phyloP scores from a whole-genome alignment of 805 yeast genomes.

The Hermanozyma aechmeae region DNA sequence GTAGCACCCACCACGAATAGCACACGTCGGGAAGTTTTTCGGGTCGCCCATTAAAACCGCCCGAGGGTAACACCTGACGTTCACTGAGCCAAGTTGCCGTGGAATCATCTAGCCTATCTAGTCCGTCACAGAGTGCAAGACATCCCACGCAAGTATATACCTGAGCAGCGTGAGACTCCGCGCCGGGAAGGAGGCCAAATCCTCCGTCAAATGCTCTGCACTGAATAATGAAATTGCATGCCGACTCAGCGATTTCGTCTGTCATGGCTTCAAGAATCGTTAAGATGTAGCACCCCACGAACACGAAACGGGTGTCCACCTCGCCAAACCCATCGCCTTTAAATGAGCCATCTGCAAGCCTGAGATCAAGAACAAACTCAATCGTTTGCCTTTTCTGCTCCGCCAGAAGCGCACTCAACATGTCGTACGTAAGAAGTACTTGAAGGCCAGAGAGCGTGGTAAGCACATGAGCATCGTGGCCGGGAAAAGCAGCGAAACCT shows the following conservation, averaged over 20 bases:
- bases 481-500: conserved; percentile 85
- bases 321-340: conserved; percentile 91
- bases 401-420: conserved; percentile 35
- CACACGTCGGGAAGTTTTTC: conserved; percentile 97
- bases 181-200: conserved; percentile 88
- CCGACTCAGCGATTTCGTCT: conserved; percentile 45
- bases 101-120: conserved; percentile 38
- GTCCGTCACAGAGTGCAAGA: conserved; percentile 33
- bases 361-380: conserved; percentile 30
- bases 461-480: conserved; percentile 81
- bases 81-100: conserved; percentile 86
- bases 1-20: conserved; percentile 95
- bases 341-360: conserved; percentile 60
- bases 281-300: conserved; percentile 68
- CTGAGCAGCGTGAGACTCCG: conserved; percentile 92
- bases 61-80: conserved; percentile 65
- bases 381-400: conserved; percentile 17
- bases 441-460: conserved; percentile 86
- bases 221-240: conserved; percentile 51
- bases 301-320: conserved; percentile 84
- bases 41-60: conserved; percentile 95
- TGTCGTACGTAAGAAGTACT: conserved; percentile 51
- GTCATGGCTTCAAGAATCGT: conserved; percentile 60
- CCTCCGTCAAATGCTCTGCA: conserved; percentile 96
- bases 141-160: conserved; percentile 81